Evolutionary conservation across 164 flowering plant species (phyloP).

Genomic region (Annona cherimola): DNA sequence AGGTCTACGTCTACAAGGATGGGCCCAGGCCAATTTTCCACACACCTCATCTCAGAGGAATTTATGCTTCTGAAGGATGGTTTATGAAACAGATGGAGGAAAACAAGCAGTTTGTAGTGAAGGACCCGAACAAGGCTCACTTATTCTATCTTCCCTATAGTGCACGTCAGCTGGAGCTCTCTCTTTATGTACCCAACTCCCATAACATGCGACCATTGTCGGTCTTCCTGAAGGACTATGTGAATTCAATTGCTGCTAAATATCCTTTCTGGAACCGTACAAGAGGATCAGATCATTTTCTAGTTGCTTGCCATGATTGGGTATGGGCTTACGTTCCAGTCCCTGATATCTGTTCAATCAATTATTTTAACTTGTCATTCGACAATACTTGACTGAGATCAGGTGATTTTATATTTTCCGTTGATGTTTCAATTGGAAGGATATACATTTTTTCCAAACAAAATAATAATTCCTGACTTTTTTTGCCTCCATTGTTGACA

Average conservation of each 20-base stretch:
- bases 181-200: constrained; percentile 24
- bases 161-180: constrained; percentile 19
- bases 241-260: constrained; percentile 20
- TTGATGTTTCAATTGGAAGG: background rate
- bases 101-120: constrained; percentile 21
- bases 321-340: constrained; percentile 6
- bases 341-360: background rate
- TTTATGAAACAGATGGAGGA: constrained; percentile 24
- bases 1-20: constrained; percentile 22
- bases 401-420: background rate
- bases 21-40: constrained; percentile 24
- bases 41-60: constrained; percentile 21
- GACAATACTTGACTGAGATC: background rate
- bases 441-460: background rate
- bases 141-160: constrained; percentile 28
- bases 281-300: constrained; percentile 23
- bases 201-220: constrained; percentile 22
- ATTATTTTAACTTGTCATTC: background rate
- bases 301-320: constrained; percentile 33
- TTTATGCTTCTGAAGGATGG: constrained; percentile 31
- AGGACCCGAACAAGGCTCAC: constrained; percentile 24
- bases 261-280: constrained; percentile 29
- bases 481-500: background rate
- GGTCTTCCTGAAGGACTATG: constrained; percentile 21
- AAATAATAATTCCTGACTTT: background rate